Evolutionary conservation across 495 filamentous ascomycete species (phyloP).

Genomic region (Penicillium pulvis): DNA sequence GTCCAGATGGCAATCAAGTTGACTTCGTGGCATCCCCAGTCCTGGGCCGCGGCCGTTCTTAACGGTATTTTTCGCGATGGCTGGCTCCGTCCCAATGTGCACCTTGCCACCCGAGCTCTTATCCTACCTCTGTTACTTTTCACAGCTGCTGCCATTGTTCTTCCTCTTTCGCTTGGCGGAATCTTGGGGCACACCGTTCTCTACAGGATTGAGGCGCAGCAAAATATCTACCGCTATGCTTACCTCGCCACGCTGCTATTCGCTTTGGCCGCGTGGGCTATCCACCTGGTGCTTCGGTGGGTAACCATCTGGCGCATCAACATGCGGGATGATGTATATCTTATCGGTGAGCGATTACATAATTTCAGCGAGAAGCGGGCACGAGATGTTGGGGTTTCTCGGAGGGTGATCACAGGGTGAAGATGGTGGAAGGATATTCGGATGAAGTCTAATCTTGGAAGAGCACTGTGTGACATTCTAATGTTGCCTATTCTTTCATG

Average conservation of each 20-base stretch:
- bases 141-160: constrained; percentile 57
- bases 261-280: constrained; percentile 41
- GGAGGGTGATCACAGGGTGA: constrained; percentile 44
- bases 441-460: neutral
- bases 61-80: constrained; percentile 75
- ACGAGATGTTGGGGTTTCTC: constrained; percentile 43
- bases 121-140: constrained; percentile 69
- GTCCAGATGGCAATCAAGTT: constrained; percentile 79
- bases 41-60: constrained; percentile 71
- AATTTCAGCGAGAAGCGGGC: constrained; percentile 75
- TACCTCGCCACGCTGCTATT: constrained; percentile 64
- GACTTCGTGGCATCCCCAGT: constrained; percentile 62
- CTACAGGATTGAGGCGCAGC: constrained; percentile 44
- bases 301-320: constrained; percentile 76
- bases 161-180: constrained; percentile 57
- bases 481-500: neutral
- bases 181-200: constrained; percentile 47
- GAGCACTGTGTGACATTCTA: constrained; percentile 1
- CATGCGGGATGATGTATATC: constrained; percentile 91
- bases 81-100: constrained; percentile 77
- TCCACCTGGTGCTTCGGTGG: constrained; percentile 49
- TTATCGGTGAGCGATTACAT: constrained; percentile 91
- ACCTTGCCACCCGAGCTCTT: constrained; percentile 78
- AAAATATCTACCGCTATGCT: constrained; percentile 68
- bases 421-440: neutral